phyloP scores from a whole-genome alignment of 2,329 filamentous ascomycete species.

The Coleophoma crateriformis region DNA sequence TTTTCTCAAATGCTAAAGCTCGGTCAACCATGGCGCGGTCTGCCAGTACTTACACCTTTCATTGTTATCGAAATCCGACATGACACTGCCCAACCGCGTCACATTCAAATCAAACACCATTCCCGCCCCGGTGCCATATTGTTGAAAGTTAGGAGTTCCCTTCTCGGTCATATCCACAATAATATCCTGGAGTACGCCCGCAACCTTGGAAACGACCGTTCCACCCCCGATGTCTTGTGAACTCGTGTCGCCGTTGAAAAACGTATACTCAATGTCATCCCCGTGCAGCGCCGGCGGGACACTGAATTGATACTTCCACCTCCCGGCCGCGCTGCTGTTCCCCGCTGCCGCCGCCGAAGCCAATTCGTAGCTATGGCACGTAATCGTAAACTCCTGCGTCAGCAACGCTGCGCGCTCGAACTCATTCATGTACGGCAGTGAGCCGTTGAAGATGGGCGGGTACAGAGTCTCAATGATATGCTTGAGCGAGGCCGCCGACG shows the following conservation, averaged over 20 bases:
- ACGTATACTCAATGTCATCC: not conserved
- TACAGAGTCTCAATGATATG: slow-evolving; percentile 2
- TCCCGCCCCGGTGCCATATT: no score
- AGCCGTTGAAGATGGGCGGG: slow-evolving; percentile 1
- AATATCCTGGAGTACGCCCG: no score
- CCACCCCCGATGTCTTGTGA: no score
- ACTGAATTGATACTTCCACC: not conserved
- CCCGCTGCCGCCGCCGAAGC: not conserved
- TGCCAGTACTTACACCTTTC: no score
- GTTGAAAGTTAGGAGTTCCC: no score
- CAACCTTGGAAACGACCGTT: no score
- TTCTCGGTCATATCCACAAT: no score
- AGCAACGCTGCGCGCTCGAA: slow-evolving; percentile 26
- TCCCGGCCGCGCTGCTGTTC: not conserved
- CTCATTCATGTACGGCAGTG: slow-evolving; percentile 21
- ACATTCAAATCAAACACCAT: no score
- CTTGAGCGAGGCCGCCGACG: not conserved
- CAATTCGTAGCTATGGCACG: not conserved
- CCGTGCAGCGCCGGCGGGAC: not conserved
- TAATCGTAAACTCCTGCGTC: not conserved
- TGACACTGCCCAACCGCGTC: no score
- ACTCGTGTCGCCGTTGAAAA: not conserved
- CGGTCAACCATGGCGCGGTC: no score
- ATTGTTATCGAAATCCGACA: no score
- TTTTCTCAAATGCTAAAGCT: no score